phyloP scores from a whole-genome alignment of 768 basidiomycete genomes.

The Trametes meyenii region DNA sequence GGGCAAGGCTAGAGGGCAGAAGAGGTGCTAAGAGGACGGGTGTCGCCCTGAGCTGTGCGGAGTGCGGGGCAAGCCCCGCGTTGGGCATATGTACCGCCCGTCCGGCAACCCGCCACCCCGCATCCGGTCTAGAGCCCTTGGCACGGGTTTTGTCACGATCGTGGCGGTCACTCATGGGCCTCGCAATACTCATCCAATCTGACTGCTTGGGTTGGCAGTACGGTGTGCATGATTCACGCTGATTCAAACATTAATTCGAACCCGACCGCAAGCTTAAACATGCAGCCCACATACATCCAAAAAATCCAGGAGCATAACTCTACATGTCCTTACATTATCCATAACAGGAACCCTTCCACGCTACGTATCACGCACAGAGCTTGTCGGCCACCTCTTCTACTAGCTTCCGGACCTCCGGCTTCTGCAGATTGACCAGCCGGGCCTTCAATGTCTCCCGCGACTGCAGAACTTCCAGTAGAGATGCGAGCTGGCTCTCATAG shows the following conservation, averaged over 20 bases:
- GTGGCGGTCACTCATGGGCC: too few species aligned
- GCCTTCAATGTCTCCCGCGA: slow-evolving; percentile 54
- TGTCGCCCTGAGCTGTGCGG: neutral
- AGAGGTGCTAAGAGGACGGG: neutral
- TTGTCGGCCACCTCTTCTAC: slow-evolving; percentile 62
- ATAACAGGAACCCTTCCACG: too few species aligned
- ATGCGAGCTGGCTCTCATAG: slow-evolving; percentile 52
- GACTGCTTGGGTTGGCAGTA: too few species aligned
- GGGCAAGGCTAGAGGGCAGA: neutral
- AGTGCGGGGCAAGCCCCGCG: neutral
- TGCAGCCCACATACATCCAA: neutral
- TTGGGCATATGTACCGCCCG: slow-evolving; percentile 9
- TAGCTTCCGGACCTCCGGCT: slow-evolving; percentile 68
- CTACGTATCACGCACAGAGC: slow-evolving; percentile 33
- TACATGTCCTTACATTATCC: neutral
- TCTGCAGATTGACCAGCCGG: slow-evolving; percentile 60
- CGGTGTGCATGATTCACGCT: too few species aligned
- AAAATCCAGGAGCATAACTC: neutral
- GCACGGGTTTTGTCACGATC: slow-evolving; percentile 18
- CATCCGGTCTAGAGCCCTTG: slow-evolving; percentile 14
- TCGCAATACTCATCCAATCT: too few species aligned
- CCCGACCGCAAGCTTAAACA: too few species aligned
- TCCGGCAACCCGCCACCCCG: slow-evolving; percentile 23
- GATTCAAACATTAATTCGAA: too few species aligned
- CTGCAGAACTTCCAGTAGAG: slow-evolving; percentile 74